These are phyloP conservation scores for Thalassiosira hispida DNA, from an alignment of 352 stramenopile genomes.

Conservation along the genomic window DNA sequence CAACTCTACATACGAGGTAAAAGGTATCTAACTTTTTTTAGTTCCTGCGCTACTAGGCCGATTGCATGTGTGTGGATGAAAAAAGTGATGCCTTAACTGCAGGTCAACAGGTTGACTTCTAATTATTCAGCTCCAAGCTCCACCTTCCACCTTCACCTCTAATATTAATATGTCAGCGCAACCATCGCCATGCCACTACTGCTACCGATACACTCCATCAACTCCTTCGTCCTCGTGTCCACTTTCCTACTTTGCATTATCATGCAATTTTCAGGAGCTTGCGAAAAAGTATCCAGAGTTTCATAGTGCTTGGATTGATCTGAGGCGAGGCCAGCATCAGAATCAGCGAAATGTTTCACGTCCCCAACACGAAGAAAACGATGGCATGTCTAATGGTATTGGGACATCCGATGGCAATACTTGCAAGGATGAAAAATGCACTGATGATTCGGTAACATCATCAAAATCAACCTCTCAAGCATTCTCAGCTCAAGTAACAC, in stretches of 20 bases:
- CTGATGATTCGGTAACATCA: background rate
- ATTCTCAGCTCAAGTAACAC: slow-evolving; percentile 57
- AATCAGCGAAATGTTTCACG: background rate
- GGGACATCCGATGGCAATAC: slow-evolving; percentile 5
- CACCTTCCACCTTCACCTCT: no score
- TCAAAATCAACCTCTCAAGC: background rate
- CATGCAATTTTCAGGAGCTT: slow-evolving; percentile 68
- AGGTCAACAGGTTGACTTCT: no score
- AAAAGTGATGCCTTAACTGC: no score
- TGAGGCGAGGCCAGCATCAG: background rate
- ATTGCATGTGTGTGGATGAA: no score
- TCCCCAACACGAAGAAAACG: slow-evolving; percentile 11
- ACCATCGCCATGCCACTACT: no score
- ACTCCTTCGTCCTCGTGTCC: slow-evolving; percentile 19
- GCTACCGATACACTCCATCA: slow-evolving; percentile 18
- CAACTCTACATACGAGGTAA: no score
- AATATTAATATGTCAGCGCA: no score
- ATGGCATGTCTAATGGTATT: slow-evolving; percentile 47
- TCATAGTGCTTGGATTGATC: slow-evolving; percentile 22
- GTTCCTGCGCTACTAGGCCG: no score
- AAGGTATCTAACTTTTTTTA: no score
- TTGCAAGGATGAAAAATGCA: background rate
- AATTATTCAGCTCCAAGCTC: no score
- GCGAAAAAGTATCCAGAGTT: slow-evolving; percentile 65
- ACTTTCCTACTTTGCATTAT: slow-evolving; percentile 36